phyloP scores from a whole-genome alignment of 108 stramenopile genomes.

The Skeletonema grethae region DNA sequence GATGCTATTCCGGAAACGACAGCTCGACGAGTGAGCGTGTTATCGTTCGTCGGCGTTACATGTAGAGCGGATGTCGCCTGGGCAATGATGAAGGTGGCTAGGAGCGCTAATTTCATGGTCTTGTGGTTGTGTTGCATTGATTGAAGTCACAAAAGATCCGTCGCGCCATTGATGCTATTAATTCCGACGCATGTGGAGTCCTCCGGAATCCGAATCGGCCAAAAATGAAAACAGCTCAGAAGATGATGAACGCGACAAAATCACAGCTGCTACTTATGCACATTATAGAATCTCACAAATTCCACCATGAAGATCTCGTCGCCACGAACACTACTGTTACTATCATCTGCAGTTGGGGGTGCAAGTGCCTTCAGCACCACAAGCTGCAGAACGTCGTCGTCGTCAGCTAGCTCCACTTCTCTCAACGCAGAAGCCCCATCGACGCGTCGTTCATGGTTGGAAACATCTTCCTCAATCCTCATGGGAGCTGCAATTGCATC shows the following conservation, averaged over 20 bases:
- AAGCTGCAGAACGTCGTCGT: neutral
- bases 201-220: no score
- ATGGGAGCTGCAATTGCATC: neutral
- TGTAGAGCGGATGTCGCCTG: neutral
- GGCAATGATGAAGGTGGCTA: neutral
- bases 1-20: neutral
- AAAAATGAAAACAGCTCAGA: neutral
- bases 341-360: neutral
- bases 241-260: no score
- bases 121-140: neutral
- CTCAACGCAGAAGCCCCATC: constrained; percentile 1
- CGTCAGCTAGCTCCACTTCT: no score
- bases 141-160: neutral
- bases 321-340: neutral
- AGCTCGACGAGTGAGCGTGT: neutral
- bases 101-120: neutral
- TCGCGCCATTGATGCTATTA: neutral
- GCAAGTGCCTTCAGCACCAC: neutral
- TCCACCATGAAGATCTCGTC: neutral
- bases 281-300: neutral
- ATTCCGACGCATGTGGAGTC: neutral
- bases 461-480: neutral
- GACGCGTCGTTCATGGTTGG: neutral
- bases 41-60: neutral
- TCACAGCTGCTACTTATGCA: no score